These are phyloP conservation scores for Pestalotiopsis sp. DNA, from an alignment of 2,329 filamentous ascomycete genomes.

Conservation along the genomic window DNA sequence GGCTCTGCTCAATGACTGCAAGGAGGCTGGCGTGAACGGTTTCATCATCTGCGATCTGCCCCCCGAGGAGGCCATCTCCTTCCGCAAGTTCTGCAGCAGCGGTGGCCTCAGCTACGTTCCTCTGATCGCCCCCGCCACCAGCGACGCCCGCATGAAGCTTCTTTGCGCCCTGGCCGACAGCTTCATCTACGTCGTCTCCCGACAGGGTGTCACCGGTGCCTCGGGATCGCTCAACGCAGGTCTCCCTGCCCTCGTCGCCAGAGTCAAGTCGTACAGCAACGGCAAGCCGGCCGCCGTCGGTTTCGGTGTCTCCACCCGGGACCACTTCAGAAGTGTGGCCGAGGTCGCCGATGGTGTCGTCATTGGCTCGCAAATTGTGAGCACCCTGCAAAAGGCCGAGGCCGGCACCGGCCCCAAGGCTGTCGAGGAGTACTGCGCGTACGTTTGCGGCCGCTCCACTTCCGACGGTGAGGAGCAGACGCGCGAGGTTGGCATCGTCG, in stretches of 20 bases:
- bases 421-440: constrained; percentile 85
- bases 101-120: constrained; percentile 91
- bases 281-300: constrained; percentile 90
- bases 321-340: constrained; percentile 88
- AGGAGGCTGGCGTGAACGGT: constrained; percentile 84
- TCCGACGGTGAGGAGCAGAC: constrained; percentile 44
- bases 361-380: constrained; percentile 95
- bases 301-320: constrained; percentile 93
- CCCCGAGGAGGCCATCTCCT: constrained; percentile 92
- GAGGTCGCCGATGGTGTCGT: constrained; percentile 90
- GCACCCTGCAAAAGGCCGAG: constrained; percentile 70
- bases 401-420: constrained; percentile 68
- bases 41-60: constrained; percentile 97
- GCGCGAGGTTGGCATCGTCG: constrained; percentile 70
- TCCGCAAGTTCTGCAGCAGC: constrained; percentile 80
- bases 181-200: constrained; percentile 97
- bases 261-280: constrained; percentile 90
- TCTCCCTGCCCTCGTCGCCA: constrained; percentile 78
- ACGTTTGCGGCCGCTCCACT: constrained; percentile 54
- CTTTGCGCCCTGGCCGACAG: constrained; percentile 97
- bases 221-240: constrained; percentile 79
- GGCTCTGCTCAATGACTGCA: constrained; percentile 80
- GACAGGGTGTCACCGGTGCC: constrained; percentile 95
- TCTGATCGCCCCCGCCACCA: constrained; percentile 93
- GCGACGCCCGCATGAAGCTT: constrained; percentile 89